Conservation (phyloP, 306 rosid species). For the Casuarina cunninghamiana region DNA sequence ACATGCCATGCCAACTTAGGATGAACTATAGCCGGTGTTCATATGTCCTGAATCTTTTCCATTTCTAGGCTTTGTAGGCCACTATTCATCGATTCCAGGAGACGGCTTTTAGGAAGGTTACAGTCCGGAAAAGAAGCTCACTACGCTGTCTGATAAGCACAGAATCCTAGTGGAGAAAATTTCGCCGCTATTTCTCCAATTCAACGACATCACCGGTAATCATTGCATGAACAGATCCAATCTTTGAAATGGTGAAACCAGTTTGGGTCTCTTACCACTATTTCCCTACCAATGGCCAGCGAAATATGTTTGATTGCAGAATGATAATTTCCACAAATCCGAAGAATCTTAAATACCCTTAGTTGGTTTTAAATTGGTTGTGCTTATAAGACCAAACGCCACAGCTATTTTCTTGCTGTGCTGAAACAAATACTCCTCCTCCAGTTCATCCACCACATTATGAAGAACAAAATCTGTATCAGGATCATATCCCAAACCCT, state of each 20-base stretch:
- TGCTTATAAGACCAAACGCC: not conserved
- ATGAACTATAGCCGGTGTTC: not conserved
- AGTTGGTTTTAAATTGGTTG: no score
- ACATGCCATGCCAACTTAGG: not conserved
- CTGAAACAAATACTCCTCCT: constrained; percentile 41
- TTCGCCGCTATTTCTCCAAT: no score
- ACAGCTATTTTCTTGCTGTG: constrained; percentile 53
- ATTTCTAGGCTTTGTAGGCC: not conserved
- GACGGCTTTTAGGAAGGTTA: not conserved
- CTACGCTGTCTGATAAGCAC: not conserved
- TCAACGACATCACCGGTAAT: constrained; percentile 48
- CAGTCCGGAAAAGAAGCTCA: not conserved
- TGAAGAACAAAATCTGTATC: no score
- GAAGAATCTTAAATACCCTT: constrained; percentile 41
- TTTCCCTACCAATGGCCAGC: constrained; percentile 54
- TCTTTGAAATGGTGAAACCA: constrained; percentile 63
- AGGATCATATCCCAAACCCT: no score
- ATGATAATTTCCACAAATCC: constrained; percentile 67
- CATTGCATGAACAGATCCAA: constrained; percentile 69
- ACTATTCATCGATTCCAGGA: not conserved
- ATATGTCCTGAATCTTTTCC: not conserved
- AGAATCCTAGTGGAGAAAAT: not conserved
- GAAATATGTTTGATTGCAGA: constrained; percentile 57
- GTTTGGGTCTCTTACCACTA: constrained; percentile 60
- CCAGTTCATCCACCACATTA: no score